Conservation (phyloP, 2,329 filamentous ascomycete species). For the Diaporthe aspalathi region DNA sequence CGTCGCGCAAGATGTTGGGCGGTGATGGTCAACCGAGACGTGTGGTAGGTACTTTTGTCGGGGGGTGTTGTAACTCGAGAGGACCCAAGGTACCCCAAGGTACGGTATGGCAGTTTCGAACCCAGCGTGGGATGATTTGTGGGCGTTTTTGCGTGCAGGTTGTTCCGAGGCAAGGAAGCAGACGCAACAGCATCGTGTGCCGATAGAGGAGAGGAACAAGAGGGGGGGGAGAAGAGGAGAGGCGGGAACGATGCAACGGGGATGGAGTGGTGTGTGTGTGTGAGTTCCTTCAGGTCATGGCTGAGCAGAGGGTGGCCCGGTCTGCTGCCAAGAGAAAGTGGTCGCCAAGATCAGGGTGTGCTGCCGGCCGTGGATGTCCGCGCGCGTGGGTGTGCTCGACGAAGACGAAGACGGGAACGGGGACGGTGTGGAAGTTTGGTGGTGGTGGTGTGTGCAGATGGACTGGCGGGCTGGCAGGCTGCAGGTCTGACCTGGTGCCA, state of each 20-base stretch:
- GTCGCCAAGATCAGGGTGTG: slow-evolving; percentile 28
- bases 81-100: too few species aligned
- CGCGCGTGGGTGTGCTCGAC: too few species aligned
- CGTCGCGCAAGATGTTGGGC: slow-evolving; percentile 1
- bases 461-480: neutral
- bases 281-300: slow-evolving; percentile 42
- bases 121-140: slow-evolving; percentile 46
- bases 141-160: slow-evolving; percentile 40
- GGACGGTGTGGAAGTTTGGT: slow-evolving; percentile 7
- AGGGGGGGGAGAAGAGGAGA: neutral
- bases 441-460: neutral
- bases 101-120: slow-evolving; percentile 2
- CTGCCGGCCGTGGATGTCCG: neutral
- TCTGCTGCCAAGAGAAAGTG: slow-evolving; percentile 26
- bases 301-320: slow-evolving; percentile 31
- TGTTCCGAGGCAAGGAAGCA: slow-evolving; percentile 40
- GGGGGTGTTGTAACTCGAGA: neutral
- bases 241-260: neutral
- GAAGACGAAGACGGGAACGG: too few species aligned
- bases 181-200: slow-evolving; percentile 45
- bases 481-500: slow-evolving; percentile 27
- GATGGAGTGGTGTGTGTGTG: neutral
- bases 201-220: neutral
- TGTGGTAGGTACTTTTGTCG: neutral
- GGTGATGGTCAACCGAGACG: slow-evolving; percentile 6